A percentile compares a stretch with the other conserved stretches of the same genome.
Conservation (phyloP, 2,329 filamentous ascomycete species). For the Paracamarosporium sp. region DNA sequence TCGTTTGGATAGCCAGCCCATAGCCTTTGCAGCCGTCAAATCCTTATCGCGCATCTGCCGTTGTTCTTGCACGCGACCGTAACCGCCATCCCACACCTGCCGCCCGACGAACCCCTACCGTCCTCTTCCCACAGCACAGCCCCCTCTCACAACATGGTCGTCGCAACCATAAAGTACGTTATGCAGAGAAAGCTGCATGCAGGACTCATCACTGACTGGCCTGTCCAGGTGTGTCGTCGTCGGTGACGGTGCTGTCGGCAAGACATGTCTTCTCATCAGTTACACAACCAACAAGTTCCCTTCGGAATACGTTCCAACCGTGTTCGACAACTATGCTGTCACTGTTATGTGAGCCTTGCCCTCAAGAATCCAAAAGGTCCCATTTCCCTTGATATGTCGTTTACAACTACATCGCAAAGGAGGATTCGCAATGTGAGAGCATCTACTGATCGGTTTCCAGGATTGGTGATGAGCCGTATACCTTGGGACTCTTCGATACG, state of each 20-base stretch:
- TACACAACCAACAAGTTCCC: conserved; percentile 99
- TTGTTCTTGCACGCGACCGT: conserved; percentile 1
- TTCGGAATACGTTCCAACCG: conserved; percentile 98
- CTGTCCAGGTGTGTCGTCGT: conserved; percentile 89
- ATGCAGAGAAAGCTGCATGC: background rate
- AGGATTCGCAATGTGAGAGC: conserved; percentile 8
- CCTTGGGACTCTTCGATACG: conserved; percentile 95
- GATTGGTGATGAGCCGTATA: conserved; percentile 99
- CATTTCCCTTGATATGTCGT: background rate
- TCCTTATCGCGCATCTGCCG: background rate
- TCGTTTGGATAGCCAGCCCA: conserved; percentile 43
- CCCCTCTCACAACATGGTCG: conserved; percentile 41
- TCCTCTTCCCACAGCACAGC: conserved; percentile 4
- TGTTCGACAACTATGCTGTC: conserved; percentile 99
- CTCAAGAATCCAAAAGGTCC: background rate
- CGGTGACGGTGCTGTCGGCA: conserved; percentile 98
- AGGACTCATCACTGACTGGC: conserved; percentile 4
- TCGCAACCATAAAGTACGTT: conserved; percentile 51
- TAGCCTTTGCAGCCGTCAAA: conserved; percentile 17
- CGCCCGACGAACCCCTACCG: background rate
- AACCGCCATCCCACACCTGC: background rate
- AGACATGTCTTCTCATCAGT: conserved; percentile 98
- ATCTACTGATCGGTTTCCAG: conserved; percentile 57
- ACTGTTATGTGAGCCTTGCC: conserved; percentile 86
- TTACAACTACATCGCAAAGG: background rate